A percentile compares a stretch with the other conserved stretches of the same genome.
Conservation (phyloP, 1,284 basidiomycete genomes). For the Hemileia vastatrix region DNA sequence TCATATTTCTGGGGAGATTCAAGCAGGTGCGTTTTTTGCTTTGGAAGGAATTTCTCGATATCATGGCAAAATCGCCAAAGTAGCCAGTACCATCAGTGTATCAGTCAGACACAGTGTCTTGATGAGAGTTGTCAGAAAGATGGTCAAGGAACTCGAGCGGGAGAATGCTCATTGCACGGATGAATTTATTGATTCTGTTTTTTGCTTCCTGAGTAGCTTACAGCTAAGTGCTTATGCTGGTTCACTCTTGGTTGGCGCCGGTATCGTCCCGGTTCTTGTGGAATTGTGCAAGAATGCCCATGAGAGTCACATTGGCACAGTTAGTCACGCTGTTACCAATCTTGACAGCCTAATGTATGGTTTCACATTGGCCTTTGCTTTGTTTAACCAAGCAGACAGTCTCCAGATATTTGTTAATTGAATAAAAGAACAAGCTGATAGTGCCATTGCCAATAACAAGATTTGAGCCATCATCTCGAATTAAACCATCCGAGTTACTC, state of each 20-base stretch:
- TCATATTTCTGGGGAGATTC: constrained; percentile 56
- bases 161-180: constrained; percentile 18
- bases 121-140: constrained; percentile 72
- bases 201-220: constrained; percentile 78
- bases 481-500: no score
- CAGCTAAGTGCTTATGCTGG: constrained; percentile 74
- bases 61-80: constrained; percentile 69
- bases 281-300: constrained; percentile 68
- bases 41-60: constrained; percentile 82
- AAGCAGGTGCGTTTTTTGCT: constrained; percentile 72
- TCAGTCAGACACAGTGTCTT: constrained; percentile 92
- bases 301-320: no score
- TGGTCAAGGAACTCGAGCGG: constrained; percentile 57
- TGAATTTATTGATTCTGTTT: constrained; percentile 71
- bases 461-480: constrained; percentile 39
- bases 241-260: constrained; percentile 90
- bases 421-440: constrained; percentile 25
- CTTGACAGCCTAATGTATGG: constrained; percentile 87
- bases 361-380: no score
- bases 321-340: constrained; percentile 68
- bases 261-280: constrained; percentile 75
- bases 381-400: no score
- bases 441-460: constrained; percentile 27
- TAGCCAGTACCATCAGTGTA: constrained; percentile 83
- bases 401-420: no score